Percentiles rank a stretch among this genome's conserved stretches.
phyloP scores from a whole-genome alignment of 2,329 filamentous ascomycete genomes.

The Paraconiothyrium sp. region DNA sequence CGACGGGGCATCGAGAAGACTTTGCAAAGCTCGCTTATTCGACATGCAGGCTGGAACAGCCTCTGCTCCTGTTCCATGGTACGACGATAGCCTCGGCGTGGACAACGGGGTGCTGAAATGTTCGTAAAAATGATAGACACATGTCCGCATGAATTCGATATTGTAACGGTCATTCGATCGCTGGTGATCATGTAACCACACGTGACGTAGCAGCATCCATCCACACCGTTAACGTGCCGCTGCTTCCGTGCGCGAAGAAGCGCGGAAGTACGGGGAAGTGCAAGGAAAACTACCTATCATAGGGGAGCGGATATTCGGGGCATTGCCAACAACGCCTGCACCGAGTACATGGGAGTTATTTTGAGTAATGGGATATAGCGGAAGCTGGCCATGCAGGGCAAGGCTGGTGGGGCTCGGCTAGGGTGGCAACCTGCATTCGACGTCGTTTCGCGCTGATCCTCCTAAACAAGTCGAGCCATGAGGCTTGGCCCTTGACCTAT shows the following conservation, averaged over 20 bases:
- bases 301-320: not conserved
- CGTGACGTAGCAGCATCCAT: constrained; percentile 4
- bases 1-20: not conserved
- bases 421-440: constrained; percentile 6
- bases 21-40: not conserved
- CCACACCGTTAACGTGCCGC: not conserved
- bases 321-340: not conserved
- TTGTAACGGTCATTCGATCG: not conserved
- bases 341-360: not conserved
- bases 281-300: not conserved
- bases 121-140: not conserved
- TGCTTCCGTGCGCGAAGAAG: not conserved
- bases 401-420: constrained; percentile 5
- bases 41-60: not conserved
- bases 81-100: not conserved
- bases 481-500: not conserved
- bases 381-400: constrained; percentile 1
- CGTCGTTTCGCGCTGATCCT: constrained; percentile 4
- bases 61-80: not conserved
- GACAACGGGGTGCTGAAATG: not conserved
- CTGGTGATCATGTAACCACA: not conserved
- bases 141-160: not conserved
- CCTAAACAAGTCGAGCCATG: constrained; percentile 7
- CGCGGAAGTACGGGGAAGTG: not conserved
- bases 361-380: not conserved